Evolutionary conservation across 192 early-diverging fungal genomes (phyloP).

Genomic region (Phycomyces blakesleeanus): DNA sequence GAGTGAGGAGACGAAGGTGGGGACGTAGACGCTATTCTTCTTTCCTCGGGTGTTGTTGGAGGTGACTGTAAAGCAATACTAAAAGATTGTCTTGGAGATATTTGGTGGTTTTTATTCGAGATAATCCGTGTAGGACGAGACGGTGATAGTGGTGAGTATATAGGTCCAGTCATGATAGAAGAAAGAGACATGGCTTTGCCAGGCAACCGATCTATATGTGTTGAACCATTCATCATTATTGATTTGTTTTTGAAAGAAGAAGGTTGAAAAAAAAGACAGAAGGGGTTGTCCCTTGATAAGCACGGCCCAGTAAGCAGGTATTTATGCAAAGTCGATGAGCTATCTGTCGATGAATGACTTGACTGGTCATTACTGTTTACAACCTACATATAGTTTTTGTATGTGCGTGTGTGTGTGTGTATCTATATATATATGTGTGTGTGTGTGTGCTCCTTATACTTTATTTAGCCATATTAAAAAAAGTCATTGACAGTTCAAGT

Average conservation of each 20-base stretch:
- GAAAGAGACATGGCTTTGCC: slow-evolving; percentile 27
- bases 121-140: background rate
- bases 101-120: background rate
- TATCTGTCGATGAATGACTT: background rate
- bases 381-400: background rate
- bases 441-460: background rate
- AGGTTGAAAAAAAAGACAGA: background rate
- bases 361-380: slow-evolving; percentile 1
- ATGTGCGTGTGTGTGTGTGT: background rate
- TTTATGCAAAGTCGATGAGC: slow-evolving; percentile 2
- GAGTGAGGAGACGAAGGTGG: slow-evolving; percentile 18
- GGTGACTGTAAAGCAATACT: slow-evolving; percentile 10
- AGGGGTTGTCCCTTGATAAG: background rate
- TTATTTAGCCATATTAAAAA: slow-evolving; percentile 4
- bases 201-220: background rate
- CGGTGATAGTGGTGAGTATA: slow-evolving; percentile 2
- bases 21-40: slow-evolving; percentile 8
- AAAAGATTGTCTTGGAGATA: background rate
- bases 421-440: no score
- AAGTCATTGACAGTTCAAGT: background rate
- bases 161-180: slow-evolving; percentile 23
- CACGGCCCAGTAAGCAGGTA: slow-evolving; percentile 3
- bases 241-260: background rate
- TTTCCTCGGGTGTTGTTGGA: slow-evolving; percentile 18
- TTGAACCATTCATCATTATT: background rate